Percentiles rank a stretch among this genome's conserved stretches.
phyloP scores from a whole-genome alignment of 148 eudicot species.

The Rhododendron ovatum region DNA sequence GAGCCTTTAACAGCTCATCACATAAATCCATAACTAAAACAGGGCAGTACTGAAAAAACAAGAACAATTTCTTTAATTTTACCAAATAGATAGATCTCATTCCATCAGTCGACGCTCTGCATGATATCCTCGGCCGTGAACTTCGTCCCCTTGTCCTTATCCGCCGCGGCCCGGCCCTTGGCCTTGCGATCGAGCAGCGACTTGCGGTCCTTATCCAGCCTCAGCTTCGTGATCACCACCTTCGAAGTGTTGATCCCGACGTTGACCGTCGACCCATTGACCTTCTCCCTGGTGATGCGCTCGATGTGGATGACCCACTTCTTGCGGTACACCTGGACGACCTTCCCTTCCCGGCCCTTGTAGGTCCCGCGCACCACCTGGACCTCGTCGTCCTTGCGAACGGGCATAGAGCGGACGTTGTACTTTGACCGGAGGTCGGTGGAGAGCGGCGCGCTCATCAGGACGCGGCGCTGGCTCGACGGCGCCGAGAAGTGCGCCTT shows the following conservation, averaged over 20 bases:
- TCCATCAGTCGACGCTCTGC: conserved; percentile 41
- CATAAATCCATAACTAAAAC: neutral
- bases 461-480: neutral
- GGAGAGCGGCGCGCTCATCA: conserved; percentile 8
- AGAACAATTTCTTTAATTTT: neutral
- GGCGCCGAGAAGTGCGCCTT: conserved; percentile 19
- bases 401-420: conserved; percentile 23
- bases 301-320: conserved; percentile 48
- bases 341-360: conserved; percentile 24
- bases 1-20: too few relatives aligned
- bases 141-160: conserved; percentile 69
- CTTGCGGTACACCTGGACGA: conserved; percentile 26
- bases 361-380: conserved; percentile 17
- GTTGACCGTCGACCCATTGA: conserved; percentile 62
- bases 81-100: neutral
- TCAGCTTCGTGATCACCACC: conserved; percentile 51
- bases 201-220: conserved; percentile 66
- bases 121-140: conserved; percentile 55
- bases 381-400: conserved; percentile 16
- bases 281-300: conserved; percentile 70
- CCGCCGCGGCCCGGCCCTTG: conserved; percentile 62
- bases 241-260: conserved; percentile 56
- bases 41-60: neutral
- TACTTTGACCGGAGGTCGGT: conserved; percentile 19
- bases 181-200: conserved; percentile 60